These are phyloP conservation scores for Suillus clintonianus DNA, from an alignment of 768 basidiomycete genomes.

Conservation along the genomic window DNA sequence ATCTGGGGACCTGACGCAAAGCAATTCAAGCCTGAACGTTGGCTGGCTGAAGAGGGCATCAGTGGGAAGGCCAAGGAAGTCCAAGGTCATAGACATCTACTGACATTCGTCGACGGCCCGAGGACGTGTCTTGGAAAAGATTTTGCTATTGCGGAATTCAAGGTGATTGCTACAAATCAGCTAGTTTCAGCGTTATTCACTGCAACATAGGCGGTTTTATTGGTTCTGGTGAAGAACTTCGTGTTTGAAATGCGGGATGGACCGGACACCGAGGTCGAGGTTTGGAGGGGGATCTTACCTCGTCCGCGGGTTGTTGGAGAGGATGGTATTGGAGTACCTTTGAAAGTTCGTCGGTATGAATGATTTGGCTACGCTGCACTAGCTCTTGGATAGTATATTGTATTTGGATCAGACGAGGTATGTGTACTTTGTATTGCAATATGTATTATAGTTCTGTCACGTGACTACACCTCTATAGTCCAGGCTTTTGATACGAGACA, in stretches of 20 bases:
- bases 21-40: constrained; percentile 64
- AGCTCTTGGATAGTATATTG: no score
- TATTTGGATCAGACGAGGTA: no score
- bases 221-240: constrained; percentile 40
- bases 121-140: constrained; percentile 49
- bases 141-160: constrained; percentile 45
- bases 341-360: constrained; percentile 30
- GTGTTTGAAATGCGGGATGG: constrained; percentile 21
- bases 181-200: background rate
- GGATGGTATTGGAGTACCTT: constrained; percentile 29
- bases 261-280: constrained; percentile 15
- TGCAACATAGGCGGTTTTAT: constrained; percentile 39
- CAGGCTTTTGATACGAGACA: no score
- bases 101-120: constrained; percentile 56
- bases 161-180: constrained; percentile 19
- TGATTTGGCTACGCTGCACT: no score
- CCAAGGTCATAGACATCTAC: constrained; percentile 49
- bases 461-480: no score
- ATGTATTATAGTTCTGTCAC: no score
- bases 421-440: no score
- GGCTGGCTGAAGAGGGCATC: constrained; percentile 44
- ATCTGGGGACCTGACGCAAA: constrained; percentile 65
- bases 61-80: constrained; percentile 37
- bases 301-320: constrained; percentile 22
- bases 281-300: constrained; percentile 12